Evolutionary conservation across 768 basidiomycete species (phyloP), one percentile per base, ranked within the genome.

Genomic region (Hortiboletus campestris): DNA sequence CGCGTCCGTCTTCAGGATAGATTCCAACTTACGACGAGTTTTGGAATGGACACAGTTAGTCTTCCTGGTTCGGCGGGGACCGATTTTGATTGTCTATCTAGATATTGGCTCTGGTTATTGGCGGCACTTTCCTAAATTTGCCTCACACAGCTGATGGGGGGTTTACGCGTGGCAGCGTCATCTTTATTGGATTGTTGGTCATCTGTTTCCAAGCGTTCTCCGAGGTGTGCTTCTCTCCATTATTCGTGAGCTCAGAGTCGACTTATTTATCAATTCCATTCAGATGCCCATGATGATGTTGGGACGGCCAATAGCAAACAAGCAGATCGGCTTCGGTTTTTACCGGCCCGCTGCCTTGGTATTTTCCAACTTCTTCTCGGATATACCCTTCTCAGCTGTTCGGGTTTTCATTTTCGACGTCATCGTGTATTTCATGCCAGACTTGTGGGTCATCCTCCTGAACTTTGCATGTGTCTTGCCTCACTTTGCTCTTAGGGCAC

Each of bases 161-260:
- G 0, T 97, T 97, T 74, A 93, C 92, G 25, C 84, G 93, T 58
- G 91, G 91, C 44, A 80, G 89, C 72, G 83, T 93, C 31, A 81
- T 95, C 49, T 94, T 94, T 68, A 71, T 79, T 38, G 84, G 83
- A 16, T 69, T 91, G 55, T 69, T 94, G 42, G 81, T 84, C 0
- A 84, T 83, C 44, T 81, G 81, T 66, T 75, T 91, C 50, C 85
- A 89, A 62, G 87, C 87, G 0, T 90, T 89, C 61, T 79, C 82
- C 44, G 90, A 88, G 76, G 80, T 84, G 68, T 28, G 72, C 69
- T 49, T 65, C 61, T 51, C 32, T 47, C 25, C 19, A n/a, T 31
- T 5, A 17, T 17, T 55, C 34, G 50, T 51, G 20, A 16, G 19
- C 10, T 41, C 45, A 17, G 34, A 35, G 20, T 48, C 4, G 19